Percentiles rank a stretch among this genome's conserved stretches.
These are phyloP conservation scores for Chaetomium cochliodes DNA, from an alignment of 495 filamentous ascomycete species.

Conservation along the genomic window DNA sequence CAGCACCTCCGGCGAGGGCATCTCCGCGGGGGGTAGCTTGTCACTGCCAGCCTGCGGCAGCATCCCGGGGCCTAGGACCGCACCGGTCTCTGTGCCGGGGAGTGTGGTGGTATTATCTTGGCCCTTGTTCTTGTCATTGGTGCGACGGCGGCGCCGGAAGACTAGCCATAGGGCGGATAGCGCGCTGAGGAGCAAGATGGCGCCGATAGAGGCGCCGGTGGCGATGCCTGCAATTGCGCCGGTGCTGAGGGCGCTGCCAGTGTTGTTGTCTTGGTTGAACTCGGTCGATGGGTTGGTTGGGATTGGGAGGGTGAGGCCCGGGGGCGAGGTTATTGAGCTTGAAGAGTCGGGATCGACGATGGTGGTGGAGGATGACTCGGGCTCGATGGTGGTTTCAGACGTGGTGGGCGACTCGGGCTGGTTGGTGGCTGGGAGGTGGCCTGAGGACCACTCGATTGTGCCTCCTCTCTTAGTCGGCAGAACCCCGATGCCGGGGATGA, in stretches of 20 bases:
- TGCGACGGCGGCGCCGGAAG: constrained; percentile 20
- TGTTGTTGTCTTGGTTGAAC: neutral
- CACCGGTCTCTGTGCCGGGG: neutral
- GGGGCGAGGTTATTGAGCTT: neutral
- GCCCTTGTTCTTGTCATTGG: neutral
- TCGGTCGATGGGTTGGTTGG: neutral
- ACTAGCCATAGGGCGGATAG: constrained; percentile 21
- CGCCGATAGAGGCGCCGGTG: constrained; percentile 19
- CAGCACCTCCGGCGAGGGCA: constrained; percentile 7
- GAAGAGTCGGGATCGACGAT: neutral
- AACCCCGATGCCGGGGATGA: constrained; percentile 26
- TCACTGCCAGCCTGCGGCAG: neutral
- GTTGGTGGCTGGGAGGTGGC: constrained; percentile 22
- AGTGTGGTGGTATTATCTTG: neutral
- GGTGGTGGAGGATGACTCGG: neutral
- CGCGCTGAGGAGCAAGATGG: constrained; percentile 21
- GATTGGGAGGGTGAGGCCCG: neutral
- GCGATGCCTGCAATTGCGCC: constrained; percentile 29
- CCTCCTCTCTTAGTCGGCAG: constrained; percentile 32
- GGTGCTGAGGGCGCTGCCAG: constrained; percentile 14
- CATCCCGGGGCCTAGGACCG: no score
- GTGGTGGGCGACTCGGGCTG: neutral
- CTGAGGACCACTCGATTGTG: constrained; percentile 31
- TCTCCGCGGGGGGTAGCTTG: neutral
- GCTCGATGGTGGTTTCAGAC: neutral